phyloP scores from a whole-genome alignment of 176 grass and related monocot genomes.

The Oryza coarctata region DNA sequence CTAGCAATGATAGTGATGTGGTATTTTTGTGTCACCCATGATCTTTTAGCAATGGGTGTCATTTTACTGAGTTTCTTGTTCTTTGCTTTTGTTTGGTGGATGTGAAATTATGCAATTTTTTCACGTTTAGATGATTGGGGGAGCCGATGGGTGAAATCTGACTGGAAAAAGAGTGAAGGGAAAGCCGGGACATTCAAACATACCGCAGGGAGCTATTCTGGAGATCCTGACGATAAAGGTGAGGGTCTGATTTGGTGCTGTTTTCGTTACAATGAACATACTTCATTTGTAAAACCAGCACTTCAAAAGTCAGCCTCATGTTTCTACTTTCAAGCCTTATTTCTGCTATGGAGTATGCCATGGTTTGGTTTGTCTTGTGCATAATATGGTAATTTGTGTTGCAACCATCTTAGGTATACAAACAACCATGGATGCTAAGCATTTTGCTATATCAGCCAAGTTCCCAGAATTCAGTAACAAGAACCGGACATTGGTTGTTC shows the following conservation, averaged over 20 bases:
- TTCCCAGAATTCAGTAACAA: slow-evolving; percentile 88
- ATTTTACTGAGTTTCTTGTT: background rate
- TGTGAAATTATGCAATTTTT: background rate
- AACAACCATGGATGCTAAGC: slow-evolving; percentile 62
- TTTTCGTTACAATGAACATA: background rate
- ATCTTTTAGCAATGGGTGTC: background rate
- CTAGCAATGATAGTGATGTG: background rate
- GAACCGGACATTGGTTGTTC: slow-evolving; percentile 62
- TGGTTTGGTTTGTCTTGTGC: background rate
- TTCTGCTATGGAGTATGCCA: background rate
- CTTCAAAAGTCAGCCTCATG: background rate
- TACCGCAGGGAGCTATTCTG: slow-evolving; percentile 68
- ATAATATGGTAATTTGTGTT: slow-evolving; percentile 12
- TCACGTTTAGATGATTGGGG: slow-evolving; percentile 65
- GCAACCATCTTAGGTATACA: slow-evolving; percentile 58
- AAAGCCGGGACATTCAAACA: slow-evolving; percentile 72
- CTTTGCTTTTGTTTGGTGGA: background rate
- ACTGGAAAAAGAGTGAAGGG: slow-evolving; percentile 88
- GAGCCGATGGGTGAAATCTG: slow-evolving; percentile 77
- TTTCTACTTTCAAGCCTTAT: background rate
- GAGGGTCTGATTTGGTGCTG: background rate
- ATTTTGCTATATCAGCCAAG: slow-evolving; percentile 83
- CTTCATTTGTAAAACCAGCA: background rate
- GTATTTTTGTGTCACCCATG: background rate
- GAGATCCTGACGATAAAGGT: slow-evolving; percentile 86